Evolutionary conservation across 768 basidiomycete species (phyloP).

Genomic region (Collybiopsis luxurians): DNA sequence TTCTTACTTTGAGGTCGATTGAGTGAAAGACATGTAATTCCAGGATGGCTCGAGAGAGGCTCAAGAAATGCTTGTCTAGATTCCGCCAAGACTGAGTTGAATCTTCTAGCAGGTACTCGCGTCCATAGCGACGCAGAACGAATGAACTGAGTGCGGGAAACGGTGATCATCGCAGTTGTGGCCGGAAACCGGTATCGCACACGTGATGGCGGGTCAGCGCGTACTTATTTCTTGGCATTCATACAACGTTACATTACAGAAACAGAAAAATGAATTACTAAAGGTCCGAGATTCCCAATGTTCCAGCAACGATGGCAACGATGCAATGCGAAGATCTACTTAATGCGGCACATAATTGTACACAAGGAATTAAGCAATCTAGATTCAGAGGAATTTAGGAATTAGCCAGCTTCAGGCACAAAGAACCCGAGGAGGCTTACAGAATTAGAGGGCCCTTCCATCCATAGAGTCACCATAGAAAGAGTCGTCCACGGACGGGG

Average conservation of each 20-base stretch:
- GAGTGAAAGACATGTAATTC: conserved; percentile 71
- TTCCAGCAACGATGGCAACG: too few relatives aligned
- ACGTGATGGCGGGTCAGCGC: background rate
- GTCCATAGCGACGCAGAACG: background rate
- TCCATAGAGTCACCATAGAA: conserved; percentile 4
- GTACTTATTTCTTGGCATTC: too few relatives aligned
- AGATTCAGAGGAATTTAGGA: too few relatives aligned
- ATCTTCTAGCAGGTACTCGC: background rate
- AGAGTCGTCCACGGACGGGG: conserved; percentile 8
- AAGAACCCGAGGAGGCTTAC: too few relatives aligned
- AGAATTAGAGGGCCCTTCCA: background rate
- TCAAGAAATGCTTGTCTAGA: conserved; percentile 46
- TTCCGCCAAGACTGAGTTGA: background rate
- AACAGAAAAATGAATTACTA: too few relatives aligned
- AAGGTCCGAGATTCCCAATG: too few relatives aligned
- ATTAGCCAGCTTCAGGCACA: too few relatives aligned
- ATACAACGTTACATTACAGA: too few relatives aligned
- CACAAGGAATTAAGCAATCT: too few relatives aligned
- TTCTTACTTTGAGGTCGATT: conserved; percentile 85
- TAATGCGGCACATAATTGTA: too few relatives aligned
- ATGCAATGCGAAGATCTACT: too few relatives aligned
- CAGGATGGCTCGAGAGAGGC: conserved; percentile 51
- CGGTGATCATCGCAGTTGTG: background rate
- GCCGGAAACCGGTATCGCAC: background rate
- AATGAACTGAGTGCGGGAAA: background rate